Conservation (phyloP, 495 filamentous ascomycete genomes). For the Trichodelitschia bisporula region DNA sequence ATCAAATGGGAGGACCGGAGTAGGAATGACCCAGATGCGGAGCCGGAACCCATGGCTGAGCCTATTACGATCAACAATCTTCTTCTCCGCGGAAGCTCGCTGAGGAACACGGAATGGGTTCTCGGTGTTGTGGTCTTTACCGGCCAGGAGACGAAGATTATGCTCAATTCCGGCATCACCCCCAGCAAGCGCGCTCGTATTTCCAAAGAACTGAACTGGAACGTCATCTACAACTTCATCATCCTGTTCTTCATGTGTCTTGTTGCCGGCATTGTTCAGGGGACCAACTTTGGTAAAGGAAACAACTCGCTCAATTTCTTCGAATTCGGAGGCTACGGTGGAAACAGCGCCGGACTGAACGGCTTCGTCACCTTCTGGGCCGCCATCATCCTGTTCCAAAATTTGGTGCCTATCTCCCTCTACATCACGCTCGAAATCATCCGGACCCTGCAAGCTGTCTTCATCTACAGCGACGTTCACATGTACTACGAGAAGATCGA, state of each 20-base stretch:
- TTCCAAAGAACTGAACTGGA: conserved; percentile 82
- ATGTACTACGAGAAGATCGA: conserved; percentile 96
- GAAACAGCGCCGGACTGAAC: conserved; percentile 39
- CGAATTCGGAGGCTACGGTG: conserved; percentile 68
- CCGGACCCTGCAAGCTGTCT: conserved; percentile 75
- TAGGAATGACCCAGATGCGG: conserved; percentile 27
- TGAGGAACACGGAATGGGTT: conserved; percentile 92
- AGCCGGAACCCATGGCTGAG: conserved; percentile 60
- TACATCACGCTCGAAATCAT: conserved; percentile 97
- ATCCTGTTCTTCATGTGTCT: conserved; percentile 82
- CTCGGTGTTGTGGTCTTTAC: conserved; percentile 94
- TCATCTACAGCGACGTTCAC: conserved; percentile 83
- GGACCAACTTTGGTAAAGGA: conserved; percentile 49
- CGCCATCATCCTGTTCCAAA: conserved; percentile 84
- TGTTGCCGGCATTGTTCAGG: conserved; percentile 61
- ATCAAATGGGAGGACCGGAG: conserved; percentile 43
- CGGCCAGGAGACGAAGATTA: conserved; percentile 94
- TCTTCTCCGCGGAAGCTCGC: conserved; percentile 72
- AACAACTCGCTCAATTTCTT: conserved; percentile 60
- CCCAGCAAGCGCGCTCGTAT: conserved; percentile 84
- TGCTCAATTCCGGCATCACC: conserved; percentile 96
- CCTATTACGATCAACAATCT: conserved; percentile 87
- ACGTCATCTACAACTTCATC: conserved; percentile 90
- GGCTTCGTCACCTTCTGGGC: conserved; percentile 96
- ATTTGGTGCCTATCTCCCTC: conserved; percentile 92